phyloP scores from a whole-genome alignment of 768 basidiomycete species.

The Kwoniella dendrophila region DNA sequence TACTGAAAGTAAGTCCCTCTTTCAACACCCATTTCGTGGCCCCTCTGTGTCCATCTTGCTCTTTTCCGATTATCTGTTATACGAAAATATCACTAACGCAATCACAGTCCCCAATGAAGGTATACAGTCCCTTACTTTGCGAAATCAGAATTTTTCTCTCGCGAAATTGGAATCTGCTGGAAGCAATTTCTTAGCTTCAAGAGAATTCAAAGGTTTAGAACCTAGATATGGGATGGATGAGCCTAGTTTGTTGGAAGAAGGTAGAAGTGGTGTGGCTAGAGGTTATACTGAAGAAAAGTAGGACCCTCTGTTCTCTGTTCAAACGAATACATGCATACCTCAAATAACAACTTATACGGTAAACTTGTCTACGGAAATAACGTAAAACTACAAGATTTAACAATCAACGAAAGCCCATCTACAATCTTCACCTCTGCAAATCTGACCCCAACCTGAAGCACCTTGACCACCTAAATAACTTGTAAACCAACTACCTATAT shows the following conservation, averaged over 20 bases:
- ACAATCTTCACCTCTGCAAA: constrained; percentile 10
- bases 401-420: constrained; percentile 21
- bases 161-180: constrained; percentile 64
- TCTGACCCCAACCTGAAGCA: constrained; percentile 6
- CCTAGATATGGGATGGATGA: constrained; percentile 72
- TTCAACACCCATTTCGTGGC: no score
- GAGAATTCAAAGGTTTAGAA: constrained; percentile 82
- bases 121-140: constrained; percentile 59
- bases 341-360: no score
- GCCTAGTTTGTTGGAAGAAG: constrained; percentile 82
- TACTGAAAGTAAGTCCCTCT: constrained; percentile 11
- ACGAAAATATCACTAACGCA: no score
- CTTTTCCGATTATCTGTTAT: no score
- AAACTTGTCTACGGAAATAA: no score
- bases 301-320: no score
- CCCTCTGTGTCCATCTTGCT: no score
- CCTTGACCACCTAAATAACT: constrained; percentile 1
- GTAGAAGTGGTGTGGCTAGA: constrained; percentile 82
- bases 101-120: constrained; percentile 17
- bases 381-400: not conserved
- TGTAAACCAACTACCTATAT: not conserved
- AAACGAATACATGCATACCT: no score
- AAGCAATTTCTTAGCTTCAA: constrained; percentile 68
- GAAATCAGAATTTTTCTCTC: constrained; percentile 68
- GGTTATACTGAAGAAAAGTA: constrained; percentile 68